A percentile compares a stretch with the other conserved stretches of the same genome.
Conservation (phyloP, 1,139 yeast genomes). For the Kodamaea sp. region DNA sequence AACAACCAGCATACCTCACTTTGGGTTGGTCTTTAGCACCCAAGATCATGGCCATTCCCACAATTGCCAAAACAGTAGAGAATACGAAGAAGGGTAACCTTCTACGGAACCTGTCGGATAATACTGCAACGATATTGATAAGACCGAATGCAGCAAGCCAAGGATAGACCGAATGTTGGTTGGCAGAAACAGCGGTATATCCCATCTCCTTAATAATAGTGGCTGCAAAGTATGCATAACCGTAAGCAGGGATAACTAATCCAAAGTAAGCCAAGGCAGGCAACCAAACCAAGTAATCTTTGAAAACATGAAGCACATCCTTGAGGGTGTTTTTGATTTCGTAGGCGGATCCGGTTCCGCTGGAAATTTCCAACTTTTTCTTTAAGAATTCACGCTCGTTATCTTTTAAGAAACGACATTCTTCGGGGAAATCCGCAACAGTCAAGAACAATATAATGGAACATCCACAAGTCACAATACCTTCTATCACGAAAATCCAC, state of each 20-base stretch:
- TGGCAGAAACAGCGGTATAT: constrained; percentile 62
- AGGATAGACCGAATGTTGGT: constrained; percentile 70
- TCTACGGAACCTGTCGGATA: constrained; percentile 49
- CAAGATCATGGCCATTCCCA: constrained; percentile 56
- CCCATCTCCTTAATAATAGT: constrained; percentile 60
- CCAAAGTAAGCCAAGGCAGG: constrained; percentile 65
- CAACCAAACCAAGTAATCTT: constrained; percentile 50
- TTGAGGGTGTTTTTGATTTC: constrained; percentile 45
- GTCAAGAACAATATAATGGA: constrained; percentile 60
- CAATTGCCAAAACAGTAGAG: constrained; percentile 45
- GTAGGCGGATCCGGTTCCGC: constrained; percentile 55
- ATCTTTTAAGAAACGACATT: constrained; percentile 51
- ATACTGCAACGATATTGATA: constrained; percentile 46
- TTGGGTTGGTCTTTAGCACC: constrained; percentile 34
- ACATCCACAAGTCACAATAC: constrained; percentile 64
- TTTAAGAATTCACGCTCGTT: constrained; percentile 53
- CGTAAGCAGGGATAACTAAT: constrained; percentile 65
- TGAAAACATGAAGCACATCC: constrained; percentile 46
- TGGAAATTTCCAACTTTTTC: constrained; percentile 52
- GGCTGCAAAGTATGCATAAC: constrained; percentile 72
- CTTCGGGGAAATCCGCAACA: constrained; percentile 63
- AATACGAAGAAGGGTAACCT: constrained; percentile 52
- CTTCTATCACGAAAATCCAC: constrained; percentile 76
- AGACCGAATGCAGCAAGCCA: constrained; percentile 67
- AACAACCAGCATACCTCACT: constrained; percentile 70